A percentile compares a stretch with the other conserved stretches of the same genome.
phyloP scores from a whole-genome alignment of 2,329 filamentous ascomycete genomes.

The Sclerotinia glacialis region DNA sequence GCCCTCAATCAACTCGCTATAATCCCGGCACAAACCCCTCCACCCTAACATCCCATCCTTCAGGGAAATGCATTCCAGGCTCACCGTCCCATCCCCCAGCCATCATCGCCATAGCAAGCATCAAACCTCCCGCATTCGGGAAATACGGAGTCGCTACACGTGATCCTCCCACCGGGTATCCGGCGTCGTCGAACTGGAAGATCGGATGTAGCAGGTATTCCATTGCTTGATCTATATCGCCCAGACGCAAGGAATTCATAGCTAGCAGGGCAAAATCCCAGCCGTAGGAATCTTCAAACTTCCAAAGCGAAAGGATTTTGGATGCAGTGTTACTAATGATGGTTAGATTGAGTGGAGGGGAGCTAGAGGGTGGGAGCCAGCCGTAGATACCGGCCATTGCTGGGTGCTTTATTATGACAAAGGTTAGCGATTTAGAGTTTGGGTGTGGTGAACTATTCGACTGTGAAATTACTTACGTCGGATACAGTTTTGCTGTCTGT shows the following conservation, averaged over 20 bases:
- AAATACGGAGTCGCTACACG: constrained; percentile 58
- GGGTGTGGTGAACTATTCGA: background rate
- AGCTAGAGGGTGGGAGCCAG: constrained; percentile 42
- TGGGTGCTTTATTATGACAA: constrained; percentile 43
- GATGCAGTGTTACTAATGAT: constrained; percentile 42
- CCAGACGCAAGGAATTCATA: constrained; percentile 46
- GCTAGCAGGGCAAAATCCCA: constrained; percentile 50
- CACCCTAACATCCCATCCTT: constrained; percentile 48
- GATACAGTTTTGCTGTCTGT: constrained; percentile 32
- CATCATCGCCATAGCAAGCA: constrained; percentile 56
- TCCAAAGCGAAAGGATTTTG: constrained; percentile 44
- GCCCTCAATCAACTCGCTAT: constrained; percentile 57
- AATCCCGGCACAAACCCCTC: constrained; percentile 51
- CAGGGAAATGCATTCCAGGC: constrained; percentile 48
- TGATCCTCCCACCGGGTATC: constrained; percentile 52
- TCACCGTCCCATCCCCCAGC: constrained; percentile 53
- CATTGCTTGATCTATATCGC: constrained; percentile 45
- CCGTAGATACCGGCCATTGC: constrained; percentile 48
- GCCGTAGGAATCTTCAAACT: constrained; percentile 44
- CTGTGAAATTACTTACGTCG: background rate
- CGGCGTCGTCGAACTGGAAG: constrained; percentile 55
- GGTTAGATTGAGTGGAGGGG: constrained; percentile 40
- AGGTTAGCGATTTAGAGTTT: background rate
- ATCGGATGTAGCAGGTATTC: constrained; percentile 47
- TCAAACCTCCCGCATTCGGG: constrained; percentile 48